Conservation (phyloP, 257 asterid genomes). For the Euphrasia confusa region DNA sequence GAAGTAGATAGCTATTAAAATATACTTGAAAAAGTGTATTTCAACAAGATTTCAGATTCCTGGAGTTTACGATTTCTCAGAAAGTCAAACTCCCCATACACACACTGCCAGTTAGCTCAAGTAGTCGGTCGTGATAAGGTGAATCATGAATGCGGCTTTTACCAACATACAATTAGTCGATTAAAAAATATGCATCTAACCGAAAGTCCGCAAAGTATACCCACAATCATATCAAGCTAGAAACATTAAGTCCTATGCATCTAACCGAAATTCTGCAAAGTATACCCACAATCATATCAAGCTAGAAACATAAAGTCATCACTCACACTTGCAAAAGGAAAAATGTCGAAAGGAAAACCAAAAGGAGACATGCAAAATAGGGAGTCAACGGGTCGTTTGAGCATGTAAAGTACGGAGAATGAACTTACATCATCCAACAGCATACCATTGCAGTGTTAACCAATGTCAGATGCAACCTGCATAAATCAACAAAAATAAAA, state of each 20-base stretch:
- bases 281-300: neutral
- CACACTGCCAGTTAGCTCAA: neutral
- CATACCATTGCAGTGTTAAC: slow-evolving; percentile 81
- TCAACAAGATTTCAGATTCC: neutral
- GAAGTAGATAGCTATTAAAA: neutral
- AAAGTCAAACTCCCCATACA: slow-evolving; percentile 3
- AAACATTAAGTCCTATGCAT: slow-evolving; percentile 1
- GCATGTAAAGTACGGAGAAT: neutral
- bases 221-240: neutral
- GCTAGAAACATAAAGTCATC: neutral
- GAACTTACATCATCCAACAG: slow-evolving; percentile 97
- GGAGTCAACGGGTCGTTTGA: neutral
- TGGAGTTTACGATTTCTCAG: slow-evolving; percentile 2
- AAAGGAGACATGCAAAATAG: neutral
- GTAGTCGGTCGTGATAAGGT: neutral
- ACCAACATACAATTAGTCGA: neutral
- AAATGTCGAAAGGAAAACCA: neutral
- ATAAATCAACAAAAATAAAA: slow-evolving; percentile 9
- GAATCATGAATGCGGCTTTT: neutral
- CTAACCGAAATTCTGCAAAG: slow-evolving; percentile 8
- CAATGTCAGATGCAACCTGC: slow-evolving; percentile 88
- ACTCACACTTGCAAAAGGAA: neutral
- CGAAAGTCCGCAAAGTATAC: slow-evolving; percentile 11
- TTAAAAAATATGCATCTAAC: slow-evolving; percentile 3
- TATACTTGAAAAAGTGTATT: neutral